phyloP scores from a whole-genome alignment of 1,139 yeast species.

The Magnusiomyces fungicola region DNA sequence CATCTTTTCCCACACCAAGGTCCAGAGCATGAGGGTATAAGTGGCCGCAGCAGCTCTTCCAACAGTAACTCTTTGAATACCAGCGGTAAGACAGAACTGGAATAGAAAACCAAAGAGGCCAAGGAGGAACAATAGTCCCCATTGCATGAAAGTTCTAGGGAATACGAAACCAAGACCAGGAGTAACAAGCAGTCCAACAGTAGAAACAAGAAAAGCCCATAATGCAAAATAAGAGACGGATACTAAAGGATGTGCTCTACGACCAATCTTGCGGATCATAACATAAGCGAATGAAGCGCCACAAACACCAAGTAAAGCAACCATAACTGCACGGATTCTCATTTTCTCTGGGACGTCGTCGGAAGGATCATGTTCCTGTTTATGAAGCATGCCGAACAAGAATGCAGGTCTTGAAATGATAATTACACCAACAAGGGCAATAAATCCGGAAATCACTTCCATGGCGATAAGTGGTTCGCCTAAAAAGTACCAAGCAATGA shows the following conservation, averaged over 20 bases:
- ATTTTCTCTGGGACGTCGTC: slow-evolving; percentile 14
- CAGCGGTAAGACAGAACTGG: slow-evolving; percentile 75
- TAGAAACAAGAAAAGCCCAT: slow-evolving; percentile 49
- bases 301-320: slow-evolving; percentile 61
- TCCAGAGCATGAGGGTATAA: slow-evolving; percentile 71
- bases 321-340: slow-evolving; percentile 45
- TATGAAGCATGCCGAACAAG: slow-evolving; percentile 35
- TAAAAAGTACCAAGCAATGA: slow-evolving; percentile 61
- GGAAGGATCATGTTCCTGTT: slow-evolving; percentile 9
- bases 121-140: slow-evolving; percentile 53
- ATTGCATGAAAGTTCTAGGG: slow-evolving; percentile 55
- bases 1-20: slow-evolving; percentile 66
- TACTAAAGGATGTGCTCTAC: slow-evolving; percentile 67
- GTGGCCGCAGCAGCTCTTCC: slow-evolving; percentile 68
- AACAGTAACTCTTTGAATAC: slow-evolving; percentile 76
- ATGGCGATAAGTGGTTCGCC: slow-evolving; percentile 59
- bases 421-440: slow-evolving; percentile 69
- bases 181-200: slow-evolving; percentile 44
- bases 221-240: slow-evolving; percentile 73
- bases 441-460: slow-evolving; percentile 62
- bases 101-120: slow-evolving; percentile 76
- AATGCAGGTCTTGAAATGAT: slow-evolving; percentile 79
- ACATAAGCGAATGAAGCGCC: slow-evolving; percentile 71
- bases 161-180: slow-evolving; percentile 54
- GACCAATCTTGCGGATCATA: slow-evolving; percentile 66